Evolutionary conservation across 2,329 filamentous ascomycete genomes (phyloP).

Genomic region (Dissoconium aciculare): DNA sequence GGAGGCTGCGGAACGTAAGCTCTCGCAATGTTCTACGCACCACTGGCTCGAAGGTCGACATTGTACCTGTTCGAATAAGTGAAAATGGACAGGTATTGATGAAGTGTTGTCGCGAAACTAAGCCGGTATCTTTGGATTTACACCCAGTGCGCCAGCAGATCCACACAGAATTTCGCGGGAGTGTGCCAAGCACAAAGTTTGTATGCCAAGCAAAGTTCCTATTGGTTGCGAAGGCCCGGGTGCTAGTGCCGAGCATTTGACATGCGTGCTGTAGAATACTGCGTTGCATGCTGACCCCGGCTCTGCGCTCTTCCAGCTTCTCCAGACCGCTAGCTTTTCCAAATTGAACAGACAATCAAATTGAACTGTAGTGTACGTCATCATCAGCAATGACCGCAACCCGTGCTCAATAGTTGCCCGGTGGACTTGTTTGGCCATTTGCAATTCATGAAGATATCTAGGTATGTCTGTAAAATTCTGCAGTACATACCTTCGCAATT

Average conservation of each 20-base stretch:
- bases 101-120: conserved; percentile 3
- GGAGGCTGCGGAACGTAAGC: conserved; percentile 4
- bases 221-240: background rate
- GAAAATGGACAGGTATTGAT: conserved; percentile 3
- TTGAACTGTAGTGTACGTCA: too few species aligned
- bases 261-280: too few species aligned
- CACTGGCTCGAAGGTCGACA: conserved; percentile 53
- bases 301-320: too few species aligned
- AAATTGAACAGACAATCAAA: too few species aligned
- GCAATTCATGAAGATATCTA: too few species aligned
- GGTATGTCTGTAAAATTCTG: too few species aligned
- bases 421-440: too few species aligned
- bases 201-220: background rate
- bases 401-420: too few species aligned
- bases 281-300: too few species aligned
- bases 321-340: too few species aligned
- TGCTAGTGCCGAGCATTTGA: background rate
- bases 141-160: conserved; percentile 3
- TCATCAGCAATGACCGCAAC: too few species aligned
- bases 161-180: background rate
- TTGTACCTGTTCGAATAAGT: conserved; percentile 29
- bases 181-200: background rate
- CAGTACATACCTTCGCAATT: too few species aligned
- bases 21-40: conserved; percentile 33
- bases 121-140: conserved; percentile 5